Conservation (phyloP, 2,329 filamentous ascomycete species). For the Metarhizium anisopliae region DNA sequence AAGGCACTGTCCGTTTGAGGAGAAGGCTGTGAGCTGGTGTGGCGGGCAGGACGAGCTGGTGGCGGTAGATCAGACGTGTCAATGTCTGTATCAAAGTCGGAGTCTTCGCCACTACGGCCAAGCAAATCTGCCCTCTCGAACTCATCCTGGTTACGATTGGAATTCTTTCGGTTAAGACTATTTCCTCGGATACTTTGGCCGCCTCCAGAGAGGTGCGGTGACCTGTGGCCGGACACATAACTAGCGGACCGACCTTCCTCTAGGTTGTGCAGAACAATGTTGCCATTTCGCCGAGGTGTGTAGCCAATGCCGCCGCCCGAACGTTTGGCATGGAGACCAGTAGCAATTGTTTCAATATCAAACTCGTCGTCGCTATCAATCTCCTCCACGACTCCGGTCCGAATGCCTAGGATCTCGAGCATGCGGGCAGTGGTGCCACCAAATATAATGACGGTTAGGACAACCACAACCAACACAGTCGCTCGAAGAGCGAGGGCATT, state of each 20-base stretch:
- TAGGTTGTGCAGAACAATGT: conserved; percentile 49
- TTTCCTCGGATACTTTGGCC: conserved; percentile 37
- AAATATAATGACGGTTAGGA: conserved; percentile 97
- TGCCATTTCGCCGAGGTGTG: conserved; percentile 57
- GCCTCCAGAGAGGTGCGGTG: conserved; percentile 30
- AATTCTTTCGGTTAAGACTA: conserved; percentile 46
- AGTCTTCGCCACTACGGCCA: conserved; percentile 41
- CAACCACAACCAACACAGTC: conserved; percentile 94
- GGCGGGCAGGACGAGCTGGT: conserved; percentile 36
- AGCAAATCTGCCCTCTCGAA: conserved; percentile 49
- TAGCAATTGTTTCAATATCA: conserved; percentile 73
- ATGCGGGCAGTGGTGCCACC: conserved; percentile 95
- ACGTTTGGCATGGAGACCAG: conserved; percentile 72
- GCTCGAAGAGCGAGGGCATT: conserved; percentile 79
- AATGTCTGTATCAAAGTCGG: conserved; percentile 54
- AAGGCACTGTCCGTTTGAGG: conserved; percentile 19
- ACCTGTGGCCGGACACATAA: conserved; percentile 46
- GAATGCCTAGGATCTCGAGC: conserved; percentile 94
- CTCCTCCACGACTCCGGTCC: conserved; percentile 92
- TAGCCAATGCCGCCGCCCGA: conserved; percentile 70
- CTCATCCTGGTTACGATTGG: conserved; percentile 34
- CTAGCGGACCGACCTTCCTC: conserved; percentile 28
- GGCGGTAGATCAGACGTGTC: conserved; percentile 60
- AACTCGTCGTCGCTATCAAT: conserved; percentile 98
- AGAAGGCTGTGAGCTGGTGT: conserved; percentile 14